Percentiles rank a stretch among this genome's conserved stretches.
phyloP scores from a whole-genome alignment of 176 grass and related monocot species.

The Oryza officinalis region DNA sequence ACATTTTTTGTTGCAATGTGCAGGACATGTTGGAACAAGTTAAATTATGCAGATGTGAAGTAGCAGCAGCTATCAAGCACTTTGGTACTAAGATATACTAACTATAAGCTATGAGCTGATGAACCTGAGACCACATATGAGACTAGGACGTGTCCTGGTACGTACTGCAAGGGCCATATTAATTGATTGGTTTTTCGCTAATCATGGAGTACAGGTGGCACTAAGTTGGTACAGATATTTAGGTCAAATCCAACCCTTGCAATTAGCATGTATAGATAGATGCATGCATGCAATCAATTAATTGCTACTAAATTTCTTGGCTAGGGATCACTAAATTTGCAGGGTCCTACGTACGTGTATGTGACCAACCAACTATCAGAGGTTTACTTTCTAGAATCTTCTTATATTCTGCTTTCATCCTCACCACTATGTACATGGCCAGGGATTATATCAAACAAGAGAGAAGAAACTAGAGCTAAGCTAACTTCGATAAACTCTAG shows the following conservation, averaged over 20 bases:
- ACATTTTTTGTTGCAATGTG: not conserved
- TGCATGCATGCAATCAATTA: not conserved
- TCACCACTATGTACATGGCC: not conserved
- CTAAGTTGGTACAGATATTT: not conserved
- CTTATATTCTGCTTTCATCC: too few relatives aligned
- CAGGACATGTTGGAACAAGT: not conserved
- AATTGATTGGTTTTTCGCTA: slow-evolving; percentile 14
- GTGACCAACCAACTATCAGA: not conserved
- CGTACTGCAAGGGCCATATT: not conserved
- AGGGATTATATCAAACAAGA: not conserved
- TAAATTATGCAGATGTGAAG: not conserved
- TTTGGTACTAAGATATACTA: not conserved
- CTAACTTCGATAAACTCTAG: not conserved
- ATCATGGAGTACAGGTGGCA: slow-evolving; percentile 33
- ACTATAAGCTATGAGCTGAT: not conserved
- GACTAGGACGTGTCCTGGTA: not conserved
- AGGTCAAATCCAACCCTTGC: slow-evolving; percentile 19
- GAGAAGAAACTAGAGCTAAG: not conserved
- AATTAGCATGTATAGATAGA: not conserved
- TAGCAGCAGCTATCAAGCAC: not conserved
- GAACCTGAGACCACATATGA: not conserved
- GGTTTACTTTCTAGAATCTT: not conserved
- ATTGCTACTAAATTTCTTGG: not conserved
- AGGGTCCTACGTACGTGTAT: not conserved
- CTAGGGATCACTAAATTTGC: not conserved